These are phyloP conservation scores for Prunus fruticosa DNA, from an alignment of 306 rosid genomes.

Conservation along the genomic window DNA sequence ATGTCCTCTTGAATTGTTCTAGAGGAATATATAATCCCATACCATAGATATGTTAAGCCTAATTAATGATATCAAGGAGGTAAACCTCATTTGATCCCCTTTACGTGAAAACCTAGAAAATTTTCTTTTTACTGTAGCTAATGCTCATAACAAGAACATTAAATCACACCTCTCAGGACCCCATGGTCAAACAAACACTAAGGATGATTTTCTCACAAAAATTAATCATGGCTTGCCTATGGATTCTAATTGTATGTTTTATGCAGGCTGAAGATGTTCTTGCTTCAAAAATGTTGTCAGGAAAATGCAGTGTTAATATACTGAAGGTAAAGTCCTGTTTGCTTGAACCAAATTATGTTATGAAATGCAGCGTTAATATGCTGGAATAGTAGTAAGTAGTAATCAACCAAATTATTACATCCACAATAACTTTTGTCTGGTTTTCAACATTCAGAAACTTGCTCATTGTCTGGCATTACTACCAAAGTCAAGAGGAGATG, in stretches of 20 bases:
- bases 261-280: conserved; percentile 75
- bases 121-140: not conserved
- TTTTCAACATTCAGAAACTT: conserved; percentile 62
- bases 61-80: not conserved
- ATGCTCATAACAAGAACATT: not conserved
- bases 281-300: conserved; percentile 58
- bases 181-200: not conserved
- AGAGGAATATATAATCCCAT: not conserved
- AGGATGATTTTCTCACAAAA: not conserved
- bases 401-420: conserved; percentile 1
- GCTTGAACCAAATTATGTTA: conserved; percentile 35
- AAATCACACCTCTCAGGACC: not conserved
- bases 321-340: conserved; percentile 54
- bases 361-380: conserved; percentile 57
- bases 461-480: conserved; percentile 74
- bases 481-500: conserved; percentile 83
- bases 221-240: conserved; percentile 9
- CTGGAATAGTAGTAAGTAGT: not conserved
- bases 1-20: not conserved
- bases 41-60: not conserved
- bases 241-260: conserved; percentile 12
- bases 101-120: not conserved
- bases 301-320: conserved; percentile 56
- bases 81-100: not conserved
- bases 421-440: conserved; percentile 13